phyloP scores from a whole-genome alignment of 257 asterid species.

The Fraxinus pennsylvanica region DNA sequence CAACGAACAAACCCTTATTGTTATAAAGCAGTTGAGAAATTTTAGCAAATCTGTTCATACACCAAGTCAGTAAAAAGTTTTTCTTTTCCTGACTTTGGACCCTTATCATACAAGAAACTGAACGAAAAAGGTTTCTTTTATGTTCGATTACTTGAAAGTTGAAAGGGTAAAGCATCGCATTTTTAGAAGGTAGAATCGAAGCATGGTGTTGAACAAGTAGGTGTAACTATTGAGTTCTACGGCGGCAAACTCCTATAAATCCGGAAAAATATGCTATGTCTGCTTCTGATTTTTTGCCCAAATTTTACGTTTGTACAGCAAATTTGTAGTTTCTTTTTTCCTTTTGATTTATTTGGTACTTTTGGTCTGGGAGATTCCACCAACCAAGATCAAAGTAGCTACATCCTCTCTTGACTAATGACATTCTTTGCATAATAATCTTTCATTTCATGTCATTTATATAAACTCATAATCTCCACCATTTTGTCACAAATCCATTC shows the following conservation, averaged over 20 bases:
- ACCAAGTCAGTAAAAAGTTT: slow-evolving; percentile 3
- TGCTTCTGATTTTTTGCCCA: slow-evolving; percentile 43
- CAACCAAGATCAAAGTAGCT: slow-evolving; percentile 65
- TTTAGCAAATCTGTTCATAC: not conserved
- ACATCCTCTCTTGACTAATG: slow-evolving; percentile 87
- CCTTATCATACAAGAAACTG: slow-evolving; percentile 4
- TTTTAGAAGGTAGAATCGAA: not conserved
- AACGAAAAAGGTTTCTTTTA: not conserved
- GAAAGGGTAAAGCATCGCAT: slow-evolving; percentile 22
- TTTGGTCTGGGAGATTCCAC: slow-evolving; percentile 51
- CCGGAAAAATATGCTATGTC: slow-evolving; percentile 3
- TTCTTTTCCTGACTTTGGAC: not conserved
- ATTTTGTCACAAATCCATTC: slow-evolving; percentile 13
- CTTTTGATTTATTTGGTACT: slow-evolving; percentile 31
- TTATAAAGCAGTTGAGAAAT: slow-evolving; percentile 43
- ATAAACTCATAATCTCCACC: slow-evolving; percentile 41
- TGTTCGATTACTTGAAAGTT: not conserved
- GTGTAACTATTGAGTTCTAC: not conserved
- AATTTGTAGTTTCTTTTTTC: not conserved
- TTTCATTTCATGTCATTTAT: slow-evolving; percentile 37
- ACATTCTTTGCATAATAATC: not conserved
- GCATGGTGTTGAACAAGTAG: not conserved
- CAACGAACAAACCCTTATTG: slow-evolving; percentile 42
- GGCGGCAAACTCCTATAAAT: not conserved
- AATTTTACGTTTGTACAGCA: slow-evolving; percentile 17